phyloP scores from a whole-genome alignment of 257 asterid species.

The Scutellaria baicalensis region DNA sequence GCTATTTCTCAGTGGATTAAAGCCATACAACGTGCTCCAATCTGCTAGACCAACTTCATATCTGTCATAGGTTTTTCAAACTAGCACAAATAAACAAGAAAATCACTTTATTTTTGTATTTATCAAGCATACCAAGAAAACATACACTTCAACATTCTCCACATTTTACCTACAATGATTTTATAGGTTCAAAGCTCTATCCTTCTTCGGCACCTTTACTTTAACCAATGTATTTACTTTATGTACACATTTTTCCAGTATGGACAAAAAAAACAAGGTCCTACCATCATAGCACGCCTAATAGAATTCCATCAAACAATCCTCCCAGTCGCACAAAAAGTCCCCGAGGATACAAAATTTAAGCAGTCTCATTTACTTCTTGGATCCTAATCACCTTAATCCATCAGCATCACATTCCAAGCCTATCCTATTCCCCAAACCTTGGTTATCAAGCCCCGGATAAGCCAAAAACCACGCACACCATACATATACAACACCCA shows the following conservation, averaged over 20 bases:
- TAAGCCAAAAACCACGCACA: not conserved
- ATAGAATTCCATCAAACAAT: not conserved
- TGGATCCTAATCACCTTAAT: not conserved
- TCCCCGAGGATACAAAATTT: not conserved
- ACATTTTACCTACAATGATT: not conserved
- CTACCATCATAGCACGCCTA: not conserved
- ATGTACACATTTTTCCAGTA: not conserved
- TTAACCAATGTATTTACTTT: not conserved
- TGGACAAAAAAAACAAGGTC: not conserved
- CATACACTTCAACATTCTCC: not conserved
- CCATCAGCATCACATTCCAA: not conserved
- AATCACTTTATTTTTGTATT: not conserved
- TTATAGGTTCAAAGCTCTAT: not conserved
- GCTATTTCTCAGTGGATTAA: not conserved
- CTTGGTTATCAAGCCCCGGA: not conserved
- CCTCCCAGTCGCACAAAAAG: not conserved
- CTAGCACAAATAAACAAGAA: not conserved
- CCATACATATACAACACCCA: not conserved
- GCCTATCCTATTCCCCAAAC: not conserved
- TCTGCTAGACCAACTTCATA: not conserved
- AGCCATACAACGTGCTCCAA: not conserved
- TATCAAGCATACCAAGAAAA: not conserved
- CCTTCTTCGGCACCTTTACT: not conserved
- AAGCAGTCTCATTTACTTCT: not conserved
- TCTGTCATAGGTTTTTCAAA: not conserved